These are phyloP conservation scores for Entomophthora muscae DNA, from an alignment of 371 early-diverging fungal species.

Conservation along the genomic window DNA sequence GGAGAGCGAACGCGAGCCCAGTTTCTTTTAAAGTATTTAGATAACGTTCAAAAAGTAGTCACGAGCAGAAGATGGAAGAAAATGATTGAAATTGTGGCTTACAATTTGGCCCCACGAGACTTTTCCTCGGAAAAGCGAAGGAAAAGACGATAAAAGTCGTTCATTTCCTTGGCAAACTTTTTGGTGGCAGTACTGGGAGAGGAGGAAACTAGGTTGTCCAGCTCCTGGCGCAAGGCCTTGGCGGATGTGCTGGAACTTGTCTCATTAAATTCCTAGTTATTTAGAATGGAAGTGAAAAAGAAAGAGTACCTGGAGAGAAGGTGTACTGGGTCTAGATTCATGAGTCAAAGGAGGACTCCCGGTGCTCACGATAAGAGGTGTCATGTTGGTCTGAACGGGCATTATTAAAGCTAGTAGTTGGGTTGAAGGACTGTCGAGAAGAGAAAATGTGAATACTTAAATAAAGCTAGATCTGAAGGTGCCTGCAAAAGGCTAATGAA, in stretches of 20 bases:
- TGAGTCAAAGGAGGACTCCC: neutral
- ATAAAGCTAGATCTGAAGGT: too few species aligned
- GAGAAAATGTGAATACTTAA: too few species aligned
- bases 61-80: too few species aligned
- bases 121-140: slow-evolving; percentile 69
- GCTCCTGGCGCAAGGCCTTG: neutral
- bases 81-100: slow-evolving; percentile 19
- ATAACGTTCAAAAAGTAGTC: too few species aligned
- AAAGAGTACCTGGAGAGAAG: neutral
- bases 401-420: too few species aligned
- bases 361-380: neutral
- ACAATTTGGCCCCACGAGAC: slow-evolving; percentile 66
- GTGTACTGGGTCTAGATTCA: neutral
- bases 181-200: neutral
- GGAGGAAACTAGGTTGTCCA: neutral
- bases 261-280: slow-evolving; percentile 1
- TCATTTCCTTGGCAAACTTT: slow-evolving; percentile 48
- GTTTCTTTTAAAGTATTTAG: slow-evolving; percentile 36
- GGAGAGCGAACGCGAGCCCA: slow-evolving; percentile 90
- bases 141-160: slow-evolving; percentile 79
- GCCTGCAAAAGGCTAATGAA: too few species aligned
- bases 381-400: too few species aligned
- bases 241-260: neutral
- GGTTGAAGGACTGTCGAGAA: too few species aligned
- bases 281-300: neutral